Evolutionary conservation across 768 basidiomycete species (phyloP), one percentile per base, ranked within the genome.

Genomic region (Calocybe gangraenosa): DNA sequence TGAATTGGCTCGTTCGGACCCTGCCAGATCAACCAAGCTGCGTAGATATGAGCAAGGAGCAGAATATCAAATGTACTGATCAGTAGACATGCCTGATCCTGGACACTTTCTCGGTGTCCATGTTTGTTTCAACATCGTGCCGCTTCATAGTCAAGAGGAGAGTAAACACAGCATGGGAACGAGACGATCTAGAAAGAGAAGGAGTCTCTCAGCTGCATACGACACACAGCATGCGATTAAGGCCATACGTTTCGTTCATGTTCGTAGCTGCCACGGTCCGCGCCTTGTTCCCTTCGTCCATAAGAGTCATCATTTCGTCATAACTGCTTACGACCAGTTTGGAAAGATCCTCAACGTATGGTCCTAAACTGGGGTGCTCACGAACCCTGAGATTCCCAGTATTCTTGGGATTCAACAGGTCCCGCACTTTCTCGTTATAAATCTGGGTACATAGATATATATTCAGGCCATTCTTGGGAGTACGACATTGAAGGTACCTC

Each of bases 271-370:
- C 96, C 18, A 99, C 95, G 11, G 96, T 98, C 40, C 96, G 76
- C 41, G 96, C 94, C 71, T 98, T 97, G 66, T 97, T 99, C 31
- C 95, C 95, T 65, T 99, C 95, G 70, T 99, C 95, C 95, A 98
- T 98, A 61, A 99, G 84, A 4, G 86, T 92, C 87, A 96, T 95
- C 87, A 99, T 96, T 63, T 96, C 95, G 22, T 88, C 81, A 61
- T 94, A 98, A 63, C 75, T 87, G 60, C 79, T 84, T 36, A 98
- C 96, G 21, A 85, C 85, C 44, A 98, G 80, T 66, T 92, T 92
- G 58, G 91, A 92, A 46, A 99, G 74, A 69, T 95, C 92, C 68
- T 99, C 96, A 41, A 99, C 96, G 63, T 99, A 99, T n/a, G 96
- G 95, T 4, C 93, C 93, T 41, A 92, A 67, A 64, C 81, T 91